Evolutionary conservation across 2,329 filamentous ascomycete species (phyloP).

Genomic region (Aspergillus sp.): DNA sequence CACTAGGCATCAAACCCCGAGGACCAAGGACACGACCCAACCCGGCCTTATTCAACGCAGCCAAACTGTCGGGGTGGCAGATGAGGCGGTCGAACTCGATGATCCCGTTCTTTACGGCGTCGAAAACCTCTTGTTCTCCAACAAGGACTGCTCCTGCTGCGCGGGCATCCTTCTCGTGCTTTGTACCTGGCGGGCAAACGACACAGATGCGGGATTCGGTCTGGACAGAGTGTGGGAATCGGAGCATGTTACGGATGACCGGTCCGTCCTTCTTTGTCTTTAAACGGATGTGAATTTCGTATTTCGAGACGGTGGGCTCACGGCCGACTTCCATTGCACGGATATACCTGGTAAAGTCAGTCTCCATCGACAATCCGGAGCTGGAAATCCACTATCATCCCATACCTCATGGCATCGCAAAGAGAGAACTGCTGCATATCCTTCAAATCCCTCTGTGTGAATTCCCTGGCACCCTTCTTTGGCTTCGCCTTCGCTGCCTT

Average conservation of each 20-base stretch:
- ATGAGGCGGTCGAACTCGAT: constrained; percentile 86
- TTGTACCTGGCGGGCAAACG: constrained; percentile 76
- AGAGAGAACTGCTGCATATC: constrained; percentile 69
- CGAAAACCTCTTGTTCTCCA: constrained; percentile 80
- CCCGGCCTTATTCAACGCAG: constrained; percentile 71
- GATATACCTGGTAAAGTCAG: constrained; percentile 59
- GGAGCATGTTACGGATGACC: constrained; percentile 77
- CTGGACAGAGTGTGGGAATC: constrained; percentile 81
- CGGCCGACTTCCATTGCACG: constrained; percentile 87
- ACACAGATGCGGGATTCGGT: constrained; percentile 86
- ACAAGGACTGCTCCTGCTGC: constrained; percentile 74
- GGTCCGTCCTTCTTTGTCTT: constrained; percentile 79
- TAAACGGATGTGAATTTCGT: constrained; percentile 79
- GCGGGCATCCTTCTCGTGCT: constrained; percentile 64
- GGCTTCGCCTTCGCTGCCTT: constrained; percentile 48
- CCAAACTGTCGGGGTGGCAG: constrained; percentile 71
- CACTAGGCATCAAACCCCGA: constrained; percentile 83
- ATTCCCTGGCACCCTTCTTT: constrained; percentile 61
- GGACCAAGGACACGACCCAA: constrained; percentile 80
- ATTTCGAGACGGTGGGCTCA: constrained; percentile 67
- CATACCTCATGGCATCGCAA: constrained; percentile 80
- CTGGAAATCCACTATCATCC: neutral
- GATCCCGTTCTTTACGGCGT: constrained; percentile 64
- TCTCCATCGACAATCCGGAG: constrained; percentile 1
- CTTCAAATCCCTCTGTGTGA: constrained; percentile 56